Evolutionary conservation across 2,329 filamentous ascomycete species (phyloP).

Genomic region (Pseudogymnoascus sp.): DNA sequence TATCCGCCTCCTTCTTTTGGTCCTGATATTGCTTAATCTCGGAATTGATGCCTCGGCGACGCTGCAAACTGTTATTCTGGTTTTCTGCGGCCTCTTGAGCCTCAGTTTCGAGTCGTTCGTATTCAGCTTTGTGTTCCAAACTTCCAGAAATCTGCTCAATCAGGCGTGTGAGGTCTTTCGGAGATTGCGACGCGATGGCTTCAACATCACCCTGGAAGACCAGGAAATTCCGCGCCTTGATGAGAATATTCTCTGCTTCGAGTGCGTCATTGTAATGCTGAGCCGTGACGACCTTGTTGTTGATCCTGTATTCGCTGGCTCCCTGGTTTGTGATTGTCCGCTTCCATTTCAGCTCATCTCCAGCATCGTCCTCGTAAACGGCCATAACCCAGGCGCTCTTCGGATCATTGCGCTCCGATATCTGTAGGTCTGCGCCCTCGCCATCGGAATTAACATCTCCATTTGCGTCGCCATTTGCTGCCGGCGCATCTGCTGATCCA

Average conservation of each 20-base stretch:
- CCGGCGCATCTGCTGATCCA: slow-evolving; percentile 50
- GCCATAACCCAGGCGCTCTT: slow-evolving; percentile 99
- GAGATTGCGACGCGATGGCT: slow-evolving; percentile 89
- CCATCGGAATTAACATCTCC: slow-evolving; percentile 51
- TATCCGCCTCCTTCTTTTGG: slow-evolving; percentile 92
- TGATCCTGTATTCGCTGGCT: slow-evolving; percentile 93
- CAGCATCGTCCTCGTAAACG: slow-evolving; percentile 94
- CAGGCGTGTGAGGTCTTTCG: slow-evolving; percentile 82
- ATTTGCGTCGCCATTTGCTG: slow-evolving; percentile 52
- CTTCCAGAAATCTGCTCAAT: slow-evolving; percentile 98
- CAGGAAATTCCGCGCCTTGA: slow-evolving; percentile 95
- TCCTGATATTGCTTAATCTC: slow-evolving; percentile 98
- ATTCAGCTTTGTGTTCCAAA: slow-evolving; percentile 87
- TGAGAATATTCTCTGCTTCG: slow-evolving; percentile 90
- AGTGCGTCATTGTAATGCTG: slow-evolving; percentile 90
- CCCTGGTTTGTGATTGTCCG: slow-evolving; percentile 83
- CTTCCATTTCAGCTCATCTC: slow-evolving; percentile 93
- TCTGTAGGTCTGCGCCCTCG: slow-evolving; percentile 51
- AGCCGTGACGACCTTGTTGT: slow-evolving; percentile 79
- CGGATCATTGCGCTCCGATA: slow-evolving; percentile 69
- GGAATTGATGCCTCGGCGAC: slow-evolving; percentile 88
- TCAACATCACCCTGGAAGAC: slow-evolving; percentile 98
- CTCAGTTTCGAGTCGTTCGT: slow-evolving; percentile 81
- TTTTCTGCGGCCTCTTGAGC: slow-evolving; percentile 82
- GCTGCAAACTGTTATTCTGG: slow-evolving; percentile 77